Evolutionary conservation across 331 rosid species (phyloP), one percentile per base, ranked within the genome.

Genomic region (Stylosanthes scabra): DNA sequence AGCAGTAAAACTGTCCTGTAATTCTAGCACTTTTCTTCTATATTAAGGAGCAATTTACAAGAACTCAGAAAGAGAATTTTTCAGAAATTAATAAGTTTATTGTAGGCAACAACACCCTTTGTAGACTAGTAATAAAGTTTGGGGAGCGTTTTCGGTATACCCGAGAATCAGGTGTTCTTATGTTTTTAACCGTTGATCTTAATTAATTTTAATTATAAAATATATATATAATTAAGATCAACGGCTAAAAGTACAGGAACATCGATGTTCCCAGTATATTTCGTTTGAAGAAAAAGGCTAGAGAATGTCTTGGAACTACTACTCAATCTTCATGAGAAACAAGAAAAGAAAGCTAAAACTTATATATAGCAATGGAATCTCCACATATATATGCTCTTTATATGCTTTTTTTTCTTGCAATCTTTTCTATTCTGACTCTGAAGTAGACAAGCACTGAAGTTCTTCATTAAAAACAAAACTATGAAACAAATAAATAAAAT

Each of bases 351-450:
- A 63, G 39, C 2, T 58, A 74, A 76, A 61, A 31, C 37, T 31
- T 31, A 31, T 31, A 31, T 31, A 31, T 41, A 50, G 54, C 8
- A 20, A 8, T 4, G 61, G 76, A 47, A 55, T 72, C 75, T 56
- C 62, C 71, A 27, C 12, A 59, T 39, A 34, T 55, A 59, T 47
- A 34, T 55, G 47, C 56, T 13, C 58, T 45, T 59, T 28, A 49
- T 66, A 1, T 20, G 15, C 10, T 42, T 59, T 16, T 11, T 51
- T 0, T 28, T 63, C 61, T 61, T 59, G 28, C 61, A 44, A 31
- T 20, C 73, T 62, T 50, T 28, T 67, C 66, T 73, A 61, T 72
- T 65, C 37, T 28, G 71, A 28, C 59, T 49, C 8, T 49, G 37
- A 31, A 31, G 37, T 31, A 31, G 37, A 31, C 37, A 31, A 31